Percentiles rank a stretch among this genome's conserved stretches.
Conservation (phyloP, 305 asterid species). For the Withania somnifera region DNA sequence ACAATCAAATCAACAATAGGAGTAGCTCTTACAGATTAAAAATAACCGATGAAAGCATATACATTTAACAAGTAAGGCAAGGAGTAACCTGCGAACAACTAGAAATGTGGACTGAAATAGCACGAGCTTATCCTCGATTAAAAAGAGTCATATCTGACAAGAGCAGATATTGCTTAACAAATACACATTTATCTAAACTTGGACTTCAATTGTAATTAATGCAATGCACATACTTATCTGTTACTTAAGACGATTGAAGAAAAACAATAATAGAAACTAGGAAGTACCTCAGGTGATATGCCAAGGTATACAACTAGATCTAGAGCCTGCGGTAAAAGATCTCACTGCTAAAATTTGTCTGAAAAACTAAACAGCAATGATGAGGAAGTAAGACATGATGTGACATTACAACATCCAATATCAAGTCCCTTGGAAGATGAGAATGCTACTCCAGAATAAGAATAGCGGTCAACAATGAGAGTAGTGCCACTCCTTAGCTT, state of each 20-base stretch:
- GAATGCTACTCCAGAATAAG: conserved; percentile 89
- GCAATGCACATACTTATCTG: not conserved
- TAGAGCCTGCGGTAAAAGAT: conserved; percentile 45
- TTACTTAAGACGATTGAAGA: not conserved
- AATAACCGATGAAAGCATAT: not conserved
- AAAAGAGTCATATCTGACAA: not conserved
- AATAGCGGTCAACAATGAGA: conserved; percentile 75
- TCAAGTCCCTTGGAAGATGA: conserved; percentile 88
- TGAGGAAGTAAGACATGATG: not conserved
- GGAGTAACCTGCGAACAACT: not conserved
- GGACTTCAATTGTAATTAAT: not conserved
- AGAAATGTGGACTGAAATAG: not conserved
- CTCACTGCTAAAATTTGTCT: not conserved
- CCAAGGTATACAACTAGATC: conserved; percentile 82
- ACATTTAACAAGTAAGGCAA: not conserved
- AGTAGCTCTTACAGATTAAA: not conserved
- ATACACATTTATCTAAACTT: not conserved
- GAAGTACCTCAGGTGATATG: conserved; percentile 73
- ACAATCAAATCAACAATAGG: not conserved
- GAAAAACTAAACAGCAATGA: not conserved
- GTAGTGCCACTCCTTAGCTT: conserved; percentile 70
- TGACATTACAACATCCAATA: conserved; percentile 79
- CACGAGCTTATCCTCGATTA: not conserved
- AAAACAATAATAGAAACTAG: not conserved
- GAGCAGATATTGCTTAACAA: not conserved